Evolutionary conservation across 345 rosid genomes (phyloP), one percentile per base, ranked within the genome.

Genomic region (Gossypium longicalyx): DNA sequence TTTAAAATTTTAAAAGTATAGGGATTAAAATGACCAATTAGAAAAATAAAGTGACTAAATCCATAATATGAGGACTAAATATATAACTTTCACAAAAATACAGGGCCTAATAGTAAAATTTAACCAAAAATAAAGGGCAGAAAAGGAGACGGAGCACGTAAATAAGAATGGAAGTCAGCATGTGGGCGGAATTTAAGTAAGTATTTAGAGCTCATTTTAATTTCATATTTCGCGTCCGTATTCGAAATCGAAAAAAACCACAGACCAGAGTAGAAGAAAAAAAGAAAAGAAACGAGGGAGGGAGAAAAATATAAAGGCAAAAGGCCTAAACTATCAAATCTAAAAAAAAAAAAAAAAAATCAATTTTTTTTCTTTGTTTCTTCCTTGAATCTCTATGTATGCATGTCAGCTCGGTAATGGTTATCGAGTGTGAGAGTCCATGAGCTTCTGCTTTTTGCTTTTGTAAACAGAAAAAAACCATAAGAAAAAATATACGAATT

Each of bases 231-330:
- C 22, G 58, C 58, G 58, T 54, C 58, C 58, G 58, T 54, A 20
- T 54, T 54, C 58, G 20, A 54, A 54, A 9, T 7, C 7, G 58
- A 11, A 48, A 48, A 48, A 15, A 12, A 2, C 52, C 12, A 10
- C 52, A 48, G 15, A 48, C 52, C 52, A 48, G 52, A 48, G 52
- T 48, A 11, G 15, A 47, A 13, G 10, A 51, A 51, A 51, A 16
- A 34, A 5, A 34, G 7, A 34, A 34, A 5, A 34, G 41, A 34
- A 34, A 5, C 7, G 41, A 8, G 12, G 12, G 19, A 43, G 62
- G 77, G 66, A 62, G 62, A 76, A 67, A 70, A 47, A 74, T 54
- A 54, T 7, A 56, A 71, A 75, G 29, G 20, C 60, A 74, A 71
- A 77, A 43, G 53, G 69, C 25, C 17, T 13, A 56, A 56, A 56